phyloP scores from a whole-genome alignment of 73 alveolate genomes.

The Blepharisma stoltei region DNA sequence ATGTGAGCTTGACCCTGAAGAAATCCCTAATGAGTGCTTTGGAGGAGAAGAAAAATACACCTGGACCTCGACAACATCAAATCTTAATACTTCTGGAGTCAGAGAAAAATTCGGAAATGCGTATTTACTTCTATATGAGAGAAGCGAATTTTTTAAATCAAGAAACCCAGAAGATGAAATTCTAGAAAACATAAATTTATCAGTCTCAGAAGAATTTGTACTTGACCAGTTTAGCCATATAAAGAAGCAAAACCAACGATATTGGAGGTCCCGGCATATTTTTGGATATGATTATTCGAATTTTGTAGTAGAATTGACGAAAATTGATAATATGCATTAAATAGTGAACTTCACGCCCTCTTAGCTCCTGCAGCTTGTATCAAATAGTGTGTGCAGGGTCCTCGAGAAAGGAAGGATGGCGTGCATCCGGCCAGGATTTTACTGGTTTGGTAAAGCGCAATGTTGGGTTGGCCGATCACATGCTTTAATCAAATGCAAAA shows the following conservation, averaged over 20 bases:
- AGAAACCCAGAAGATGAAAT: neutral
- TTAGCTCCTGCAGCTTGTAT: no score
- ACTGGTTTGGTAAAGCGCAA: no score
- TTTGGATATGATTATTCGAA: constrained; percentile 5
- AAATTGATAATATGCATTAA: constrained; percentile 8
- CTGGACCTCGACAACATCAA: neutral
- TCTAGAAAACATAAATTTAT: neutral
- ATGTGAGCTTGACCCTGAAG: constrained; percentile 70
- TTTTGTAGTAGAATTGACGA: neutral
- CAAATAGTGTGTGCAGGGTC: no score
- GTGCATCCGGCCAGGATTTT: no score
- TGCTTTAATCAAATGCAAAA: no score
- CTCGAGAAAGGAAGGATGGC: no score
- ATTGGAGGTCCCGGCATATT: neutral
- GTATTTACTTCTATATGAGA: constrained; percentile 78
- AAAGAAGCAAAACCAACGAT: neutral
- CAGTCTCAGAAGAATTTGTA: neutral
- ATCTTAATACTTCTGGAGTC: neutral
- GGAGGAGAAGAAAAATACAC: constrained; percentile 58
- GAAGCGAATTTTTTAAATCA: constrained; percentile 25
- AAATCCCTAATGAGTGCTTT: constrained; percentile 84
- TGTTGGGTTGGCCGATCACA: no score
- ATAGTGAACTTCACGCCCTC: no score
- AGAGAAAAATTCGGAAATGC: constrained; percentile 61
- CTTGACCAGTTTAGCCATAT: neutral